A percentile compares a stretch with the other conserved stretches of the same genome.
These are phyloP conservation scores for Tricholoma hemisulphureum DNA, from an alignment of 768 basidiomycete species.

Conservation along the genomic window DNA sequence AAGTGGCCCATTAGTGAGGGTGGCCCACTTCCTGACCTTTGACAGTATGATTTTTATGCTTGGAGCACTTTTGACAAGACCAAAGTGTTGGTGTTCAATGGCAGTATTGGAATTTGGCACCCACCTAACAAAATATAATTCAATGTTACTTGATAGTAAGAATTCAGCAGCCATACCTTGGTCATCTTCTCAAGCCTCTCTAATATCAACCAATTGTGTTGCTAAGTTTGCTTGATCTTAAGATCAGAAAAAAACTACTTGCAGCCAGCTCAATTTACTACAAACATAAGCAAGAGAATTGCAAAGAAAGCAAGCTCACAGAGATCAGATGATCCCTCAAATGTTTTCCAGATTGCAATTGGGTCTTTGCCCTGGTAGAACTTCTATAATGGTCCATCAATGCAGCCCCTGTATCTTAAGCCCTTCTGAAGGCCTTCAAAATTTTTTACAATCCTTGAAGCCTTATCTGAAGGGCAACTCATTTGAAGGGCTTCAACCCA, in stretches of 20 bases:
- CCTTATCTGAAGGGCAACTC: no score
- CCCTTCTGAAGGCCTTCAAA: no score
- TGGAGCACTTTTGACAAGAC: background rate
- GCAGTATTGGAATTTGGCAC: background rate
- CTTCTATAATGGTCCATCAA: no score
- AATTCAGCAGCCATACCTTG: background rate
- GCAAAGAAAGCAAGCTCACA: background rate
- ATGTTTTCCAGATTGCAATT: background rate
- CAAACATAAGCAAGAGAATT: background rate
- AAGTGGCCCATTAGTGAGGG: no score
- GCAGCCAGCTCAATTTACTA: background rate
- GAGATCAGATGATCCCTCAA: constrained; percentile 1
- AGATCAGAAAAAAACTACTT: background rate
- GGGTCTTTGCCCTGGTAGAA: background rate
- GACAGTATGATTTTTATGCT: background rate
- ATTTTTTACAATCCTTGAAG: no score
- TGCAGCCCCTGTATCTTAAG: no score
- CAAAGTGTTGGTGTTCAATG: background rate
- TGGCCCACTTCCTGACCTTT: no score
- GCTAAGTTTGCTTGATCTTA: background rate
- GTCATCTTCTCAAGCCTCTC: background rate
- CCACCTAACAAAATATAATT: background rate
- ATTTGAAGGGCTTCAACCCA: no score
- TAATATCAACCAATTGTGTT: background rate
- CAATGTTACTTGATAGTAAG: no score